Evolutionary conservation across 805 yeast genomes (phyloP).

Genomic region (Metschnikowia chrysomelidarum): DNA sequence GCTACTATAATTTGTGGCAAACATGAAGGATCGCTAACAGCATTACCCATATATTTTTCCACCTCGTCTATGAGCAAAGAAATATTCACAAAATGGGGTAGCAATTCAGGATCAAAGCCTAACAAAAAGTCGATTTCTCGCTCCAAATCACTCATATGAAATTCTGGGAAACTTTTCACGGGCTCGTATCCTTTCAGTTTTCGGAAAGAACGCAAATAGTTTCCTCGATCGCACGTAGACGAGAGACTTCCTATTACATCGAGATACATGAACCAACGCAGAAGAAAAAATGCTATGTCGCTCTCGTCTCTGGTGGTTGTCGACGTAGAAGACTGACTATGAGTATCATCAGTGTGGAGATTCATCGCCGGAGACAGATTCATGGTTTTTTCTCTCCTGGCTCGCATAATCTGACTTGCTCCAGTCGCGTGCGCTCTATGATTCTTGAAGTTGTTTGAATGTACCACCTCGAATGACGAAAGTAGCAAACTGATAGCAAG

Average conservation of each 20-base stretch:
- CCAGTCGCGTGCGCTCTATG: conserved; percentile 70
- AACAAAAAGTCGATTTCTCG: conserved; percentile 56
- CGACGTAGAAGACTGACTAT: conserved; percentile 1
- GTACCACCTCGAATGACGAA: conserved; percentile 52
- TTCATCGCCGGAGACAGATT: not conserved
- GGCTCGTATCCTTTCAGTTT: conserved; percentile 21
- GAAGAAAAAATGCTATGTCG: conserved; percentile 52
- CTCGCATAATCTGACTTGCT: conserved; percentile 52
- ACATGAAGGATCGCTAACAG: conserved; percentile 16
- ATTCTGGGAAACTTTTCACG: conserved; percentile 20
- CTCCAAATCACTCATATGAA: conserved; percentile 16
- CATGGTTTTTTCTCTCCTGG: conserved; percentile 2
- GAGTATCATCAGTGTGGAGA: not conserved
- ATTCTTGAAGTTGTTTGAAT: conserved; percentile 43
- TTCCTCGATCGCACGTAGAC: conserved; percentile 42
- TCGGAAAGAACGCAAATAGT: conserved; percentile 27
- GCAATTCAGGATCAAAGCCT: conserved; percentile 64
- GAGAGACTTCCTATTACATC: conserved; percentile 65
- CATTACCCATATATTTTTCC: conserved; percentile 18
- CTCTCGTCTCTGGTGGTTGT: conserved; percentile 24
- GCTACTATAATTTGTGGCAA: conserved; percentile 26
- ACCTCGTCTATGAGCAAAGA: conserved; percentile 32
- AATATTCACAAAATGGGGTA: conserved; percentile 57
- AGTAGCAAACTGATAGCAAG: conserved; percentile 59
- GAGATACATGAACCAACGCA: conserved; percentile 67